Evolutionary conservation across 257 asterid species (phyloP).

Genomic region (Nemophila menziesii): DNA sequence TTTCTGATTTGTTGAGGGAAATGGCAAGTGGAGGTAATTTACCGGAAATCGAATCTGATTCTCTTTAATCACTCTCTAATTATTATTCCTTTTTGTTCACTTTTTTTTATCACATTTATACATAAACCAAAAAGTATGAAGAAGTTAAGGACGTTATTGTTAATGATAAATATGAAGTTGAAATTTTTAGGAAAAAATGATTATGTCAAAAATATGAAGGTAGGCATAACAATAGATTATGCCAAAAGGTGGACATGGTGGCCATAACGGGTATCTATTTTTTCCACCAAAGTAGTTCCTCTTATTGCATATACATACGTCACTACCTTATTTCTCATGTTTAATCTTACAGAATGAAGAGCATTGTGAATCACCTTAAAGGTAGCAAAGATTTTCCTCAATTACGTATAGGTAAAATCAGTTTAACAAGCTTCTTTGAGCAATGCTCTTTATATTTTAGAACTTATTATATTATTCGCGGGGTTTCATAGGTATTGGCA

Average conservation of each 20-base stretch:
- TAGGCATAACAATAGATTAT: too few relatives aligned
- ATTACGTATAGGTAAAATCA: constrained; percentile 56
- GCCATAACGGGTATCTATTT: constrained; percentile 74
- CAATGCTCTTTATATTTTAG: background rate
- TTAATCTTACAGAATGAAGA: constrained; percentile 65
- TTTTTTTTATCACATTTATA: too few relatives aligned
- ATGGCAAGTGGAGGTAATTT: too few relatives aligned
- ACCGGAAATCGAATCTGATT: too few relatives aligned
- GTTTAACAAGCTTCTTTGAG: background rate
- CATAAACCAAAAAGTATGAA: too few relatives aligned
- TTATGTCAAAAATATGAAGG: too few relatives aligned
- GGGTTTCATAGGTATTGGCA: constrained; percentile 59
- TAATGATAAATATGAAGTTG: too few relatives aligned
- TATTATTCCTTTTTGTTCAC: too few relatives aligned
- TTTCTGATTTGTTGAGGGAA: too few relatives aligned
- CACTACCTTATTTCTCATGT: background rate
- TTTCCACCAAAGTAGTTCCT: constrained; percentile 9
- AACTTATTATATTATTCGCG: background rate
- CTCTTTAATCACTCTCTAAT: too few relatives aligned
- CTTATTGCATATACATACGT: constrained; percentile 3
- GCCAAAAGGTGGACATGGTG: constrained; percentile 99
- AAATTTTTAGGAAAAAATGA: too few relatives aligned
- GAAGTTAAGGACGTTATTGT: too few relatives aligned
- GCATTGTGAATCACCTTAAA: constrained; percentile 66
- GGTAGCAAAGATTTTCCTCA: constrained; percentile 86